These are phyloP conservation scores for Stylosanthes scabra DNA, from an alignment of 331 rosid genomes.

Conservation along the genomic window DNA sequence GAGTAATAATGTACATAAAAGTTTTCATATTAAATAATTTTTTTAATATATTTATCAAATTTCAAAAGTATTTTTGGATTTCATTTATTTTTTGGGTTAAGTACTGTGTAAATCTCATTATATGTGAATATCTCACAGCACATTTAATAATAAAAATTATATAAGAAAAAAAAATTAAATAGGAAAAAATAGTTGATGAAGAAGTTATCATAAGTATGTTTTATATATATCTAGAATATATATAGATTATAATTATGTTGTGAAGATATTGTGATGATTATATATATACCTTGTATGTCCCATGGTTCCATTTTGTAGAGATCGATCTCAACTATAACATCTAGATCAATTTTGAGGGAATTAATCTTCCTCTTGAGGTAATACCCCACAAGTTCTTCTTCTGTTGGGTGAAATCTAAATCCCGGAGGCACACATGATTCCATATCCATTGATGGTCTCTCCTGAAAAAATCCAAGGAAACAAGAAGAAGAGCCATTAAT, in stretches of 20 bases:
- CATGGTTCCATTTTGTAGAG: conserved; percentile 94
- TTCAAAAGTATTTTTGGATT: conserved; percentile 18
- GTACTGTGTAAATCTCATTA: too few species aligned
- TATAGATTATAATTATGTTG: background rate
- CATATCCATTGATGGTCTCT: conserved; percentile 61
- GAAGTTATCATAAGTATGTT: background rate
- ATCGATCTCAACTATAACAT: conserved; percentile 82
- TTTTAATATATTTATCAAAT: background rate
- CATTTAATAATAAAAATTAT: too few species aligned
- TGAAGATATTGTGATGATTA: background rate
- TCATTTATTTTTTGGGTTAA: background rate
- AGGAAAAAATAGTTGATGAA: background rate
- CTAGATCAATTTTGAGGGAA: conserved; percentile 72
- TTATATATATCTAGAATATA: background rate
- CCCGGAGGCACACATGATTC: conserved; percentile 93
- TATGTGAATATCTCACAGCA: too few species aligned
- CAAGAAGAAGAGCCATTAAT: background rate
- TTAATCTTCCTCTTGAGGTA: conserved; percentile 81
- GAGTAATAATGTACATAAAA: too few species aligned
- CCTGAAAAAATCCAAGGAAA: conserved; percentile 38
- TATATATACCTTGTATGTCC: conserved; percentile 82
- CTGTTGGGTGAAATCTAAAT: conserved; percentile 91
- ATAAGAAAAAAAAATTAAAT: background rate
- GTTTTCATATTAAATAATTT: too few species aligned
- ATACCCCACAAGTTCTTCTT: conserved; percentile 91